These are phyloP conservation scores for Sphagnum magellanicum DNA, from an alignment of 228 moss, liverwort and hornwort species.

Conservation along the genomic window DNA sequence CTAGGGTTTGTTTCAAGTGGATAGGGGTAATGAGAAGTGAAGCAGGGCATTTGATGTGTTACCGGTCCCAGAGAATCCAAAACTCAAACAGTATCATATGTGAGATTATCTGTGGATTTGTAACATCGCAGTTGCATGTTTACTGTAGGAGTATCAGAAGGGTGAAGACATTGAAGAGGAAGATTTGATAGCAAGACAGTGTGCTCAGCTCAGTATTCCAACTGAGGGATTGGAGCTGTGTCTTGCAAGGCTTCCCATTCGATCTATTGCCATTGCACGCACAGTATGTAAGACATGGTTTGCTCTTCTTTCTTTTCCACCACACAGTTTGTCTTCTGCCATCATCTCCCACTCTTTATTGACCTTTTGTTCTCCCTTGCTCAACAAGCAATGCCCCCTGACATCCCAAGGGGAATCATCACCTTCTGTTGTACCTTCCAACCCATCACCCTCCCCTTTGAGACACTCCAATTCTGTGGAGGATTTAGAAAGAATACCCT, in stretches of 20 bases:
- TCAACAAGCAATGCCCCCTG: neutral
- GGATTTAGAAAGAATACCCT: neutral
- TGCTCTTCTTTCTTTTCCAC: neutral
- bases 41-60: too few relatives aligned
- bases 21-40: too few relatives aligned
- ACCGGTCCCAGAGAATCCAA: too few relatives aligned
- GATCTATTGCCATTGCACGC: slow-evolving; percentile 2
- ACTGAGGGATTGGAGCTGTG: slow-evolving; percentile 1
- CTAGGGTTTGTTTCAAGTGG: too few relatives aligned
- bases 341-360: neutral
- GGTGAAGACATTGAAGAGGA: neutral
- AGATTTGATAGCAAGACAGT: too few relatives aligned
- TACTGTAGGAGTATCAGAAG: neutral
- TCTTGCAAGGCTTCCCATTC: slow-evolving; percentile 3
- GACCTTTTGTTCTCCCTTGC: neutral
- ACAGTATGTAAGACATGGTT: slow-evolving; percentile 3
- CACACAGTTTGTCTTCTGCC: neutral
- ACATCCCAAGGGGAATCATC: neutral
- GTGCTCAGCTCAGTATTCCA: neutral
- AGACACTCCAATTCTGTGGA: neutral
- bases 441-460: neutral
- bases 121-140: too few relatives aligned
- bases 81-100: too few relatives aligned
- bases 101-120: too few relatives aligned
- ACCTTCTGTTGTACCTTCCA: neutral